Evolutionary conservation across 805 yeast species (phyloP), one percentile per base, ranked within the genome.

Genomic region (Cyberlindnera petersonii): DNA sequence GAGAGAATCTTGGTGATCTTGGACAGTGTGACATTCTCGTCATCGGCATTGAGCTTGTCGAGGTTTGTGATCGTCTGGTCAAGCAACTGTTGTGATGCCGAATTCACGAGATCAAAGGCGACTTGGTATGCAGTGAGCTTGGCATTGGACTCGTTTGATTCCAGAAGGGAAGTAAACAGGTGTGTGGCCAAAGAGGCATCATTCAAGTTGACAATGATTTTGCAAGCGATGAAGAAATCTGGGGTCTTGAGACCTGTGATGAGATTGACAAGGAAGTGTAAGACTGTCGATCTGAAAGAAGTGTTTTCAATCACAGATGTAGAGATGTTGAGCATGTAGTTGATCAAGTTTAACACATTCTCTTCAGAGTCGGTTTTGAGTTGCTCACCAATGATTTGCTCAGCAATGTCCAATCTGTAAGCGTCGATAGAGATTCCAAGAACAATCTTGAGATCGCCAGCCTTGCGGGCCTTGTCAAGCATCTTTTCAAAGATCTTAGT

Each of bases 371-470:
- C 68, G 2, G 52, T 50, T 14, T 52, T 47, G 19, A 61, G 35
- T 39, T 70, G 66, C 16, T 62, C 58, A 14, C 60, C 55, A 48
- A 87, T 69, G 42, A 85, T 75, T 2, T 60, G 48, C 50, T 79
- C 78, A 30, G 87, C 82, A 39, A 87, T 71, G 63, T 91, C 98
- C 49, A 88, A 68, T 55, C 98, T 75, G 59, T 77, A 82, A 48
- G 94, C 80, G 60, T 93, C 98, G 44, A 93, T 66, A 1, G 97
- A 79, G 46, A 93, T 84, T 17, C 98, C 98, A 41, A 93, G 65
- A 2, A 95, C 96, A 53, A 88, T 73, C 56, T 79, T 82, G 48
- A 72, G 71, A 49, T 93, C 96, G 38, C 80, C 79, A 21, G 77
- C 68, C 7, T 65, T 66, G 26, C 83, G 75, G 63, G 97, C 89